Base-by-base conservation (phyloP, 306 rosid species). In the Vachellia collinsii region DNA sequence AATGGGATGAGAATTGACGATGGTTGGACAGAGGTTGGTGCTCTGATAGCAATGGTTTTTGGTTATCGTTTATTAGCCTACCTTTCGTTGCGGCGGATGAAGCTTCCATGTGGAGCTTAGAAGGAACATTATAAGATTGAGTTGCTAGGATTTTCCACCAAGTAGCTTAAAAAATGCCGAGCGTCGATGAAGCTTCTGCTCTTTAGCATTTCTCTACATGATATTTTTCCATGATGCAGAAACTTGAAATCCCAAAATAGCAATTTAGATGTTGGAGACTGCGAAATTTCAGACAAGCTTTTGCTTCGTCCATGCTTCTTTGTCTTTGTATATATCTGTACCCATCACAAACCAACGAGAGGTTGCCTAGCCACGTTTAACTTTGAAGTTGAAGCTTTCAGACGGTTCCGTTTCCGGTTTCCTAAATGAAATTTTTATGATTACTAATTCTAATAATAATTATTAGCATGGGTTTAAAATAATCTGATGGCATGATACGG, bases 21-120 rank as follows among this genome's bases (percentile, higher is more conserved):
- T 47, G 92, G 95, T 22, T 74, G 75, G 44, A 79, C 78, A 14
- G 98, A 89, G 82, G 92, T 94, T n/a, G 82, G 80, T 77, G 90
- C 94, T 56, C 78, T 94, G 20, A 78, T 89, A 51, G 94, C 85
- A 80, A 94, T 94, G 98, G 90, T 89, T 84, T 91, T 94, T 43
- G 97, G 98, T 16, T 94, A 94, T 85, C 97, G 98, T 70, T 73
- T 92, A 19, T 72, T 94, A 87, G 98, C 98, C 11, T 94, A 94
- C 77, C 64, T 94, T 81, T 92, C 97, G 54, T 80, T 94, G 81
- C 68, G 97, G 66, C 75, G 90, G 83, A 94, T 91, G 94, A 91
- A 84, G 53, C 87, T 90, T 81, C 87, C 79, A 64, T 71, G 51
- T 39, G 77, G 83, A 75, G 79, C 80, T 79, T 81, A 10, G 48